Conservation (phyloP, 495 filamentous ascomycete genomes). For the Hyaloscypha finlandica region DNA sequence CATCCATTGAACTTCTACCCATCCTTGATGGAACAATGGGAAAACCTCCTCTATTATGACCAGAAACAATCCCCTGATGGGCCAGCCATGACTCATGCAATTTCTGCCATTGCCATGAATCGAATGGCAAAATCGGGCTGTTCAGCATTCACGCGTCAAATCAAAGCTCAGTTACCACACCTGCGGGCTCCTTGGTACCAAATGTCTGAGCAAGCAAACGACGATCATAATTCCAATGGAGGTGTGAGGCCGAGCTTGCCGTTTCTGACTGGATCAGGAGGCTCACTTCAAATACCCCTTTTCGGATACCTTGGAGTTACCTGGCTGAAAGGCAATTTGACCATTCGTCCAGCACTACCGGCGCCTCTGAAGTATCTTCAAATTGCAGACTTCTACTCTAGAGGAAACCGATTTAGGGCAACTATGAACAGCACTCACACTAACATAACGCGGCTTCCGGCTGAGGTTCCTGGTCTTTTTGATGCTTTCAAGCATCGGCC, state of each 20-base stretch:
- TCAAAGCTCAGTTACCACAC: conserved; percentile 49
- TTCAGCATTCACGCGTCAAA: conserved; percentile 50
- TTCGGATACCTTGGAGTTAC: conserved; percentile 55
- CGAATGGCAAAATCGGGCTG: conserved; percentile 53
- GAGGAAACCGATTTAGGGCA: conserved; percentile 61
- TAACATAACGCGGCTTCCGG: conserved; percentile 50
- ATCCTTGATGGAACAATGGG: conserved; percentile 46
- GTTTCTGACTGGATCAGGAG: conserved; percentile 59
- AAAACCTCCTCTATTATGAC: conserved; percentile 56
- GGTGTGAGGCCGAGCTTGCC: conserved; percentile 57
- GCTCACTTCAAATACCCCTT: conserved; percentile 50
- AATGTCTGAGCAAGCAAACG: conserved; percentile 67
- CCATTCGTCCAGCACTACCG: conserved; percentile 52
- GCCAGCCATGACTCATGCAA: conserved; percentile 59
- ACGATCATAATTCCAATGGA: conserved; percentile 64
- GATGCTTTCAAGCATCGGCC: conserved; percentile 38
- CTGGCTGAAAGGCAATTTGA: conserved; percentile 44
- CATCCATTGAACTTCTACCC: conserved; percentile 52
- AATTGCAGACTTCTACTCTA: conserved; percentile 69
- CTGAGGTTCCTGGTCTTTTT: conserved; percentile 43
- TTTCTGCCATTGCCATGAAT: conserved; percentile 53
- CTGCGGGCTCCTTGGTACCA: conserved; percentile 58
- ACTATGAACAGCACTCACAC: conserved; percentile 66
- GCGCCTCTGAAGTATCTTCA: conserved; percentile 53
- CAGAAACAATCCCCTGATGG: conserved; percentile 54